Evolutionary conservation across 805 yeast species (phyloP).

Genomic region (Metschnikowia noctiluminum): DNA sequence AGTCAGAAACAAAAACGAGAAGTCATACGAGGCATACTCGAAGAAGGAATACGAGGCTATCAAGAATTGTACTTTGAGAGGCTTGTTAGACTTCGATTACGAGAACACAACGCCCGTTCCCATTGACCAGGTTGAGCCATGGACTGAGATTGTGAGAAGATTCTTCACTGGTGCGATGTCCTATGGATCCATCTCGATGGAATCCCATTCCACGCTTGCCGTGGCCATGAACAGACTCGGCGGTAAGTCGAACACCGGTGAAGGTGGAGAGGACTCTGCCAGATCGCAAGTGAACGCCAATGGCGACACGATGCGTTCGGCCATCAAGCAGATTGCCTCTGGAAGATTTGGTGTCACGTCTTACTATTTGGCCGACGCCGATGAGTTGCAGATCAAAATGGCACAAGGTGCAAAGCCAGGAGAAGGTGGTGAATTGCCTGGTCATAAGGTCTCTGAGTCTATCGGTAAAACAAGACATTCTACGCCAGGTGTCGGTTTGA

Average conservation of each 20-base stretch:
- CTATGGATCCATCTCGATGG: slow-evolving; percentile 97
- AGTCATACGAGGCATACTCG: slow-evolving; percentile 86
- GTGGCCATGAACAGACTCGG: slow-evolving; percentile 98
- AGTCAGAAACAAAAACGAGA: slow-evolving; percentile 94
- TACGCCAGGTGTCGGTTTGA: slow-evolving; percentile 93
- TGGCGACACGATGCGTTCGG: slow-evolving; percentile 98
- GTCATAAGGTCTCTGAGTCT: slow-evolving; percentile 80
- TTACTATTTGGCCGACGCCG: slow-evolving; percentile 90
- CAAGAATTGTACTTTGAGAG: slow-evolving; percentile 89
- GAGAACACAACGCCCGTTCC: slow-evolving; percentile 74
- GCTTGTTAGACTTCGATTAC: slow-evolving; percentile 86
- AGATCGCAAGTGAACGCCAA: slow-evolving; percentile 74
- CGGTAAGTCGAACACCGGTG: slow-evolving; percentile 98
- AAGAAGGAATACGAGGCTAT: slow-evolving; percentile 90
- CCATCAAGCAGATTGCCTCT: slow-evolving; percentile 96
- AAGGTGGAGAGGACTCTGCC: slow-evolving; percentile 98
- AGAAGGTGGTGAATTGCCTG: slow-evolving; percentile 99
- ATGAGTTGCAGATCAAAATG: slow-evolving; percentile 96
- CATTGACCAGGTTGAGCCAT: slow-evolving; percentile 96
- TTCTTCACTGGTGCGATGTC: slow-evolving; percentile 99
- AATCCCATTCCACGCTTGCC: slow-evolving; percentile 95
- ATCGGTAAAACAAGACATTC: slow-evolving; percentile 97
- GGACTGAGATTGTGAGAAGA: slow-evolving; percentile 98
- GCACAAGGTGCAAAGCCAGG: slow-evolving; percentile 99
- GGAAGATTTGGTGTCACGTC: slow-evolving; percentile 98